Percentiles rank a stretch among this genome's conserved stretches.
These are phyloP conservation scores for Talaromyces sp. DNA, from an alignment of 2,329 filamentous ascomycete genomes.

Conservation along the genomic window DNA sequence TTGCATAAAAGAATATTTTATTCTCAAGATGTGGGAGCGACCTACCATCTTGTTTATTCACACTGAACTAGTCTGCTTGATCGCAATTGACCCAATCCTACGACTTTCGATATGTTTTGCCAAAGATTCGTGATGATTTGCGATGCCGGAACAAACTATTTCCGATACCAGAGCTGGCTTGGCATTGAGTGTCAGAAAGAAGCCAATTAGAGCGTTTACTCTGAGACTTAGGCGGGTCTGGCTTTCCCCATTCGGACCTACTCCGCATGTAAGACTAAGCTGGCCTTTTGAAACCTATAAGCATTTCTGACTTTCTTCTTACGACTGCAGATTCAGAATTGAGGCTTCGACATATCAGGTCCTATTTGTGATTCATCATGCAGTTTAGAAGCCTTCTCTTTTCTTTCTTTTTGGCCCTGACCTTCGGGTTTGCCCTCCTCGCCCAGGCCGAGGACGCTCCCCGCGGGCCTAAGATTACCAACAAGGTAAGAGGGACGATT, in stretches of 20 bases:
- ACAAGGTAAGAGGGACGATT: conserved; percentile 61
- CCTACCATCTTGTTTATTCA: conserved; percentile 14
- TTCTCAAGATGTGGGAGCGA: background rate
- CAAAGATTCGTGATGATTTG: background rate
- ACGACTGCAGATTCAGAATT: background rate
- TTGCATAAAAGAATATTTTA: background rate
- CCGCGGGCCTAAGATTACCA: conserved; percentile 83
- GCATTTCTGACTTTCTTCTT: conserved; percentile 20
- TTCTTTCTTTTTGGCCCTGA: conserved; percentile 71
- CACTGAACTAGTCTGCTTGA: background rate
- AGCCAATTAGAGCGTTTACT: conserved; percentile 7
- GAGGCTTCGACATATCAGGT: background rate
- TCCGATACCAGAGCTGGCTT: conserved; percentile 22
- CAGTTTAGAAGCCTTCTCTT: conserved; percentile 40
- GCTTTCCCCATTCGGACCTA: conserved; percentile 4
- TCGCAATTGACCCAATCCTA: background rate
- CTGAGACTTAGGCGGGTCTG: conserved; percentile 24
- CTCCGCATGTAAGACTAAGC: conserved; percentile 15
- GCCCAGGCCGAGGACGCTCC: conserved; percentile 67
- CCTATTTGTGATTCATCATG: conserved; percentile 24
- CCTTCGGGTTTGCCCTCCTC: conserved; percentile 63
- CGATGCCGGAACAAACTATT: conserved; percentile 30
- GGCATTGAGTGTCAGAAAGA: background rate
- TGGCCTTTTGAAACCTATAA: conserved; percentile 13
- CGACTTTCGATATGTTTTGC: background rate